Base-by-base conservation (phyloP, 768 basidiomycete species). In the Agaricus subrufescens region DNA sequence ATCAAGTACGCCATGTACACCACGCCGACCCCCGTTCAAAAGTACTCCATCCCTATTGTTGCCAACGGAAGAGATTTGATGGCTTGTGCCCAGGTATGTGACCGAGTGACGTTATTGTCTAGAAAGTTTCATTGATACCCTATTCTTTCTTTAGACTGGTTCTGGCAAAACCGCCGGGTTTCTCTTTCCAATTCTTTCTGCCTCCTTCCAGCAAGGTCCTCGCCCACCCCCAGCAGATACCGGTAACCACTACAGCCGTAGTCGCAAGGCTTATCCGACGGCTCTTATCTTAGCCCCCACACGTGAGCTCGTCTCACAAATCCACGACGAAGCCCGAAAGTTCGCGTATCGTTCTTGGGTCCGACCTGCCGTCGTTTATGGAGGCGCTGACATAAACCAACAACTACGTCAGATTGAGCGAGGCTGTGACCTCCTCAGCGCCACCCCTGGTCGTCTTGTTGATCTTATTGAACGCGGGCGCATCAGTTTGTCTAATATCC, bases 331-430 rank as follows among this genome's bases (percentile, higher is more conserved):
- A 72, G 96, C 97, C 27, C 87, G 95, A 69, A 98, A 98, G 75
- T 99, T 99, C 66, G 89, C 96, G 25, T 99, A 99, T 75, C 91
- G 97, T 58, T 98, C 97, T 39, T 98, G 97, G 97, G 95, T 98
- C 58, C 89, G 93, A 65, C 95, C 97, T 34, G 97, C 97, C 60
- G 97, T 98, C 45, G 97, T 98, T 25, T 99, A 99, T 71, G 97
- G 97, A 64, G 97, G 97, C 68, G 97, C 97, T 54, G 97, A 98
- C 71, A 98, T 99, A 73, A 92, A 89, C 65, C 85, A 86, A 66
- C 97, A 99, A 72, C 84, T 98, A 55, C 91, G 97, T 62, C 80
- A 75, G 61, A 92, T 98, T 63, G 97, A 99, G 69, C 91, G 92
- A 59, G 97, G 97, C 54, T 98, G 96, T 72, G 97, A 99, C 69